Percentiles rank a stretch among this genome's conserved stretches.
Evolutionary conservation across 106 monocot genomes (phyloP).

Genomic region (Allium cepa): DNA sequence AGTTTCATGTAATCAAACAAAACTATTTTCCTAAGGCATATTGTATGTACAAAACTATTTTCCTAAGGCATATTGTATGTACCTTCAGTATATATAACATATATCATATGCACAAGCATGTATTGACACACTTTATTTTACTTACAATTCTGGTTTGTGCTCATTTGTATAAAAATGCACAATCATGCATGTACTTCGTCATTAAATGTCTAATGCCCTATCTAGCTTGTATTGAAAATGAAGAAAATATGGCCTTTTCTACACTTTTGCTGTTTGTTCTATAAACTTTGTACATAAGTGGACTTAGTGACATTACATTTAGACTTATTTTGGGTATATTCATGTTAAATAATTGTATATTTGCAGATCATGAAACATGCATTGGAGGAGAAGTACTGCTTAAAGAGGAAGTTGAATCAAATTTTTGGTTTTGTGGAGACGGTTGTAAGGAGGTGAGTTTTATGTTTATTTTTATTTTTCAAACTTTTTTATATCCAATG

Average conservation of each 20-base stretch:
- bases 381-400: constrained; percentile 20
- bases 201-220: background rate
- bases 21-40: background rate
- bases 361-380: constrained; percentile 64
- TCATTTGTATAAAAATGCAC: background rate
- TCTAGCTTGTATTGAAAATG: background rate
- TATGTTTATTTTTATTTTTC: background rate
- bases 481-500: background rate
- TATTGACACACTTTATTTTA: background rate
- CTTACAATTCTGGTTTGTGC: background rate
- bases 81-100: background rate
- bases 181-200: background rate
- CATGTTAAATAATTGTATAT: constrained; percentile 1
- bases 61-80: background rate
- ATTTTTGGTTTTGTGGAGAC: constrained; percentile 68
- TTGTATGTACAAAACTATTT: background rate
- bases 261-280: background rate
- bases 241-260: background rate
- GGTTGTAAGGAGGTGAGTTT: constrained; percentile 58
- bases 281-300: background rate
- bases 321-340: background rate
- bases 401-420: constrained; percentile 18
- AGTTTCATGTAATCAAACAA: background rate
- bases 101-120: background rate
- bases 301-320: no score